Percentiles rank a stretch among this genome's conserved stretches.
phyloP scores from a whole-genome alignment of 805 yeast genomes.

The Lipomyces yamanashiensis region DNA sequence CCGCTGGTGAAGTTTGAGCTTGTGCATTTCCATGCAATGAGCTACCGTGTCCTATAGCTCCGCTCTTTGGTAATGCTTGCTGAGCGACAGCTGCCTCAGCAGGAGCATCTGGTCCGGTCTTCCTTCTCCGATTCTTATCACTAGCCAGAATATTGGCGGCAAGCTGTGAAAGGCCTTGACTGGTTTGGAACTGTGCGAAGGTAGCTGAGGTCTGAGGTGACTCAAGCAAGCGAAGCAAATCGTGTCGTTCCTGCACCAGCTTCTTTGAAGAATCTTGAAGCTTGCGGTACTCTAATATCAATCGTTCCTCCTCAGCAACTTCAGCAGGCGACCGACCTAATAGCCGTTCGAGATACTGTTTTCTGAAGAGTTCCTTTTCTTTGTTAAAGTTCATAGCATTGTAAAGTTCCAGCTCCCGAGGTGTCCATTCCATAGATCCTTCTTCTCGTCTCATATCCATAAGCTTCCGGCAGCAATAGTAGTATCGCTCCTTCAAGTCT shows the following conservation, averaged over 20 bases:
- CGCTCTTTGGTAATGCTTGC: constrained; percentile 13
- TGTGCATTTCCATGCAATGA: constrained; percentile 1
- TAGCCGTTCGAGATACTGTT: constrained; percentile 75
- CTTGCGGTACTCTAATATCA: constrained; percentile 88
- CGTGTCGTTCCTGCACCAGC: constrained; percentile 80
- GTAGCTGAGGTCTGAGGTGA: constrained; percentile 82
- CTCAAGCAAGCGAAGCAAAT: constrained; percentile 76
- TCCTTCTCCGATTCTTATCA: constrained; percentile 59
- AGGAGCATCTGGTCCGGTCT: constrained; percentile 41
- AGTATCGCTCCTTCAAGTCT: constrained; percentile 83
- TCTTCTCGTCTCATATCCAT: constrained; percentile 52
- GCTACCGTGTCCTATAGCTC: constrained; percentile 6
- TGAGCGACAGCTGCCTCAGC: constrained; percentile 36
- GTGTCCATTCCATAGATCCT: constrained; percentile 48
- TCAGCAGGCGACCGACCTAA: constrained; percentile 90
- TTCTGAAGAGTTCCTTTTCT: constrained; percentile 75
- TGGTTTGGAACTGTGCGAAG: constrained; percentile 74
- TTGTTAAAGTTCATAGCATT: constrained; percentile 71
- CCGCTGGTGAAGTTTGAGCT: not conserved
- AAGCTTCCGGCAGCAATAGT: constrained; percentile 64
- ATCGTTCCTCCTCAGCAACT: constrained; percentile 95
- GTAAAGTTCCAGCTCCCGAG: constrained; percentile 58
- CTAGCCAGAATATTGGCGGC: constrained; percentile 74
- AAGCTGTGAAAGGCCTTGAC: constrained; percentile 87
- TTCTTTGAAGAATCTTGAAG: constrained; percentile 91